Conservation (phyloP, 495 filamentous ascomycete species). For the Bryoglossum gracile region DNA sequence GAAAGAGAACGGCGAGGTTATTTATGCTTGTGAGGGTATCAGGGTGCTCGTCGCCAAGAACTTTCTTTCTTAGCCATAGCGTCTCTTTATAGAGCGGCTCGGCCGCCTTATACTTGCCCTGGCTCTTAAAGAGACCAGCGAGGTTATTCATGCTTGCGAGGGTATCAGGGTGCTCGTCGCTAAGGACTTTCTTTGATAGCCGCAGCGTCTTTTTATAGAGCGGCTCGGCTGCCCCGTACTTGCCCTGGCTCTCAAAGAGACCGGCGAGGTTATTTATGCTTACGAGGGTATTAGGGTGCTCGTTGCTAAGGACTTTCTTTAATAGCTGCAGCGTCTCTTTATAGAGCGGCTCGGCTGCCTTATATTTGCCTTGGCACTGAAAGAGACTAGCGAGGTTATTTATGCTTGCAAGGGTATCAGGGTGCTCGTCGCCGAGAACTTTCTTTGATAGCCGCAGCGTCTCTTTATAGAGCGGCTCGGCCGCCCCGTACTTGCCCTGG, state of each 20-base stretch:
- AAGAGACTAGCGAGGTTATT: slow-evolving; percentile 25
- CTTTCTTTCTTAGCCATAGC: not conserved
- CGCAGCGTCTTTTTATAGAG: not conserved
- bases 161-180: not conserved
- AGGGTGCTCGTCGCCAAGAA: not conserved
- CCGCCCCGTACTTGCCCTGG: not conserved
- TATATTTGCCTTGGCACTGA: slow-evolving; percentile 21
- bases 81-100: not conserved
- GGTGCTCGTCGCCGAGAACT: slow-evolving; percentile 29
- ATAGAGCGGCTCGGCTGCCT: slow-evolving; percentile 27
- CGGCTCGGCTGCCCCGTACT: not conserved
- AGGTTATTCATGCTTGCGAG: not conserved
- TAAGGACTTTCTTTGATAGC: not conserved
- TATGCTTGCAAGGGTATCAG: slow-evolving; percentile 27
- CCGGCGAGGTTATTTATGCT: not conserved
- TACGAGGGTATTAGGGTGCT: slow-evolving; percentile 26
- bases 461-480: not conserved
- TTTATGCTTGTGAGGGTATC: not conserved
- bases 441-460: slow-evolving; percentile 18
- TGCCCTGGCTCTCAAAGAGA: not conserved
- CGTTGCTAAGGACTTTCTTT: slow-evolving; percentile 21
- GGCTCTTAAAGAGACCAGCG: not conserved
- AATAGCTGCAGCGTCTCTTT: slow-evolving; percentile 11
- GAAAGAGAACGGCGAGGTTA: too few species aligned
- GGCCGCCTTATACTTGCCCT: not conserved